Percentiles rank a stretch among this genome's conserved stretches.
These are phyloP conservation scores for Trichoderma gamsii DNA, from an alignment of 495 filamentous ascomycete genomes.

Conservation along the genomic window DNA sequence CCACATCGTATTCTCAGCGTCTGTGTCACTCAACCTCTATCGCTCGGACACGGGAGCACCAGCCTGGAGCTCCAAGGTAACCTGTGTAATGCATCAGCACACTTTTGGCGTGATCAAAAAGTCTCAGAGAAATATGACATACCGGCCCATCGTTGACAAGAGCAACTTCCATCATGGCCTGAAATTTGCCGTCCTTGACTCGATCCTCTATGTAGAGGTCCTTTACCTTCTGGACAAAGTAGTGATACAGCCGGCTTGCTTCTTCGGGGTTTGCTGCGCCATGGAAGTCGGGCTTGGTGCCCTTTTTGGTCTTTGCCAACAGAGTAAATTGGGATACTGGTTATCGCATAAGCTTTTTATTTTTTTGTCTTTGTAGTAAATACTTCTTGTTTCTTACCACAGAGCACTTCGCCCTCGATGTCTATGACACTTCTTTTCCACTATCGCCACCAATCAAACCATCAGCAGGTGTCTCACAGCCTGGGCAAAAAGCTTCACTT, in stretches of 20 bases:
- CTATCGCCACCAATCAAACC: conserved; percentile 35
- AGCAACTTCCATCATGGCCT: conserved; percentile 98
- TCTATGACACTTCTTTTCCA: conserved; percentile 88
- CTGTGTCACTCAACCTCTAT: background rate
- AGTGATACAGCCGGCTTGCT: conserved; percentile 74
- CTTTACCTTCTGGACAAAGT: conserved; percentile 71
- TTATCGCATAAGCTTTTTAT: background rate
- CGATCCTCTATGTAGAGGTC: conserved; percentile 64
- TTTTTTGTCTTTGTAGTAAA: background rate
- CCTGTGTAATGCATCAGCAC: conserved; percentile 17
- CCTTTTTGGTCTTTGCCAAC: conserved; percentile 85
- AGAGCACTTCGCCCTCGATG: conserved; percentile 83
- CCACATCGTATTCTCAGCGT: background rate
- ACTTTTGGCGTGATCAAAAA: background rate
- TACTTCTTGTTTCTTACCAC: conserved; percentile 51
- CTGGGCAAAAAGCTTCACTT: conserved; percentile 20
- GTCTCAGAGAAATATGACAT: conserved; percentile 31
- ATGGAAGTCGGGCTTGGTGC: conserved; percentile 92
- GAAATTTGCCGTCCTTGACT: conserved; percentile 92
- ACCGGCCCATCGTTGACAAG: conserved; percentile 92
- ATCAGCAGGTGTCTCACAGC: background rate
- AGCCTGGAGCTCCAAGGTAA: conserved; percentile 32
- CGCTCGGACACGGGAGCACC: background rate
- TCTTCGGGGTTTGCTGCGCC: conserved; percentile 70
- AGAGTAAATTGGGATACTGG: conserved; percentile 98